Base-by-base conservation (phyloP, 2,329 filamentous ascomycete genomes). In the Pseudopithomyces maydicus region DNA sequence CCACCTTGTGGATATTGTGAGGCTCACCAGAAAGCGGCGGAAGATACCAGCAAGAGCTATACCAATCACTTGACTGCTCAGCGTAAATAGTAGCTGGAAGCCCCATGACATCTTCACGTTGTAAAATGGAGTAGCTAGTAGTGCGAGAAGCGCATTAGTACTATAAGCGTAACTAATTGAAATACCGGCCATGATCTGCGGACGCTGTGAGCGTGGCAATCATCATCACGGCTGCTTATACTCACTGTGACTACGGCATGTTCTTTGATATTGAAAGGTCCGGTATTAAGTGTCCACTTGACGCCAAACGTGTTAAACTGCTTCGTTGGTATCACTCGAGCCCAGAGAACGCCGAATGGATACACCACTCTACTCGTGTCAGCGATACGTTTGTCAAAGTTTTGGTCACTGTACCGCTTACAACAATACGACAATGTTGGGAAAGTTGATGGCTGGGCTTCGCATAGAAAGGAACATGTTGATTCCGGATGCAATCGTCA, bases 141-240 rank as follows among this genome's bases (percentile, higher is more conserved):
- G 88, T 0, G 89, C 89, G 1, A 90, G 78, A 42, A 92, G 82
- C n/a, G 90, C 87, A 64, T 92, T 88, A 0, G 89, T 91, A 0
- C 88, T 87, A 65, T 91, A 91, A 2, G 88, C 87, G 7, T 75
- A 76, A 33, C 48, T 62, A 90, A 5, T 88, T 87, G 6, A 90
- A 87, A 68, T 89, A 86, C 62, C 58, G 15, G 90, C 88, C 81
- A 81, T 82, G 52, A 81, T 35, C 56, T 58, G 73, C 38, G 39
- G 11, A 14, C 19, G 12, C 7, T 23, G 41, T 56, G 15, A 61
- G 46, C 11, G 3, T 23, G 7, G 2, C 20, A 33, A 8, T 15
- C 17, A 26, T 15, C 14, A 3, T 19, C 11, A 33, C 7, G 15
- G 22, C 10, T 2, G 14, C 1, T 15, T 22, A 6, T 19, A 50